These are phyloP conservation scores for Citrus trifoliata DNA, from an alignment of 345 rosid species.

Conservation along the genomic window DNA sequence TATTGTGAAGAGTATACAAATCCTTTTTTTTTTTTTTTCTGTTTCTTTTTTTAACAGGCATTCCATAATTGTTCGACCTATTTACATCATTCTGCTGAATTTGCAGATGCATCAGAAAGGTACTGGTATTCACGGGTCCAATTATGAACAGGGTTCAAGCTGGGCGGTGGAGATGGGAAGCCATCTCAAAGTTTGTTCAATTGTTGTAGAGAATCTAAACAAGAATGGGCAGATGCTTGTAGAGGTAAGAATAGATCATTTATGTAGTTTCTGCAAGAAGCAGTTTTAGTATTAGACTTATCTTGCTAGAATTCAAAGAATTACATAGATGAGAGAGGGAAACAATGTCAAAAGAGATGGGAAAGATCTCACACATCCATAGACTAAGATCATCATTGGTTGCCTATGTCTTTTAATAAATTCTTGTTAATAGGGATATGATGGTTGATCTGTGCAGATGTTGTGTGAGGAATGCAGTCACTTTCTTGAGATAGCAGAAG, in stretches of 20 bases:
- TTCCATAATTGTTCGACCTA: neutral
- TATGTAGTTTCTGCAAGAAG: neutral
- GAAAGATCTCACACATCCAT: neutral
- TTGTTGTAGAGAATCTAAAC: slow-evolving; percentile 84
- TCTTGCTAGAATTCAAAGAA: neutral
- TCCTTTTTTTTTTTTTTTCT: neutral
- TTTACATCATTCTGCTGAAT: slow-evolving; percentile 13
- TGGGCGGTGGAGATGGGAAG: slow-evolving; percentile 94
- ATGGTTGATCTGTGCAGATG: slow-evolving; percentile 58
- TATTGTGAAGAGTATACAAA: neutral
- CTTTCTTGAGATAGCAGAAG: slow-evolving; percentile 94
- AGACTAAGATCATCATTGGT: neutral
- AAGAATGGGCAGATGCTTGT: slow-evolving; percentile 85
- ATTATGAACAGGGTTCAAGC: slow-evolving; percentile 57
- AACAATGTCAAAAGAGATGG: slow-evolving; percentile 3
- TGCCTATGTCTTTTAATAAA: neutral
- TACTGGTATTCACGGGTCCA: slow-evolving; percentile 33
- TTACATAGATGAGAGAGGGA: neutral
- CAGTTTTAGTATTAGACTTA: slow-evolving; percentile 5
- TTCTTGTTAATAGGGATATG: slow-evolving; percentile 8
- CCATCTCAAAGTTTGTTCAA: slow-evolving; percentile 84
- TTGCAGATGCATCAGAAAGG: slow-evolving; percentile 66
- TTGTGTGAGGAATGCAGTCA: slow-evolving; percentile 84
- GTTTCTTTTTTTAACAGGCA: too few relatives aligned
- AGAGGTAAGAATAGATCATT: slow-evolving; percentile 47